Conservation (phyloP, 2,329 filamentous ascomycete species). For the Pseudogymnoascus sp. region DNA sequence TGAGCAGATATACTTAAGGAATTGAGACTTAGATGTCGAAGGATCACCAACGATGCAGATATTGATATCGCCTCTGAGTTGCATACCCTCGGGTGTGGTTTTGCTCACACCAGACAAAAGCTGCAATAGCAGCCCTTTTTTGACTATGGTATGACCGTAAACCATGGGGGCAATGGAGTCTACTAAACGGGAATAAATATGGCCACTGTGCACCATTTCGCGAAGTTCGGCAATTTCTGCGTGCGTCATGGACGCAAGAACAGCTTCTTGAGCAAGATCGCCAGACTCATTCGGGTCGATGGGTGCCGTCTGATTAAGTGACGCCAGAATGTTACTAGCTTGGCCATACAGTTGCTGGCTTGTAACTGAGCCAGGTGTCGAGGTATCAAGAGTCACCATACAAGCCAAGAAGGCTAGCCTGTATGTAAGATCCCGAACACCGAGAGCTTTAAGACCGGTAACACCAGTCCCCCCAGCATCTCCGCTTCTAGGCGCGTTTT, state of each 20-base stretch:
- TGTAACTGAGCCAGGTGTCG: conserved; percentile 65
- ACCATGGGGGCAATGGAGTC: conserved; percentile 95
- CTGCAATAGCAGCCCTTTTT: conserved; percentile 90
- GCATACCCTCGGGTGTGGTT: conserved; percentile 86
- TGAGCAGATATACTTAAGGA: conserved; percentile 94
- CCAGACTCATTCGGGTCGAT: conserved; percentile 61
- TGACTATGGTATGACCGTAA: conserved; percentile 94
- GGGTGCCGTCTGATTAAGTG: conserved; percentile 64
- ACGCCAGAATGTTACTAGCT: conserved; percentile 75
- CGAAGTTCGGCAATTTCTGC: conserved; percentile 87
- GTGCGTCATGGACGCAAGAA: conserved; percentile 75
- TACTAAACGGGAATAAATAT: conserved; percentile 88
- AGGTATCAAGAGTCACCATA: conserved; percentile 87
- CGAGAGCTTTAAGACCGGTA: conserved; percentile 79
- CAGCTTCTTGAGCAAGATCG: conserved; percentile 81
- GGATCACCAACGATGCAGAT: conserved; percentile 97
- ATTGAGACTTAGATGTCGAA: conserved; percentile 94
- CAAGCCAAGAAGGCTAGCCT: conserved; percentile 92
- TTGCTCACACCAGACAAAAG: conserved; percentile 95
- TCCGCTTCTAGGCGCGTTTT: conserved; percentile 60
- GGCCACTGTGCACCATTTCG: conserved; percentile 87
- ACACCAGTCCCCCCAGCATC: conserved; percentile 81
- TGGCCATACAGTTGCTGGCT: conserved; percentile 62
- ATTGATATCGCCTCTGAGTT: conserved; percentile 93
- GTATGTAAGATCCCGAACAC: conserved; percentile 92